Percentiles rank a stretch among this genome's conserved stretches.
Evolutionary conservation across 805 yeast species (phyloP).

Genomic region (Debaryomyces castellii): DNA sequence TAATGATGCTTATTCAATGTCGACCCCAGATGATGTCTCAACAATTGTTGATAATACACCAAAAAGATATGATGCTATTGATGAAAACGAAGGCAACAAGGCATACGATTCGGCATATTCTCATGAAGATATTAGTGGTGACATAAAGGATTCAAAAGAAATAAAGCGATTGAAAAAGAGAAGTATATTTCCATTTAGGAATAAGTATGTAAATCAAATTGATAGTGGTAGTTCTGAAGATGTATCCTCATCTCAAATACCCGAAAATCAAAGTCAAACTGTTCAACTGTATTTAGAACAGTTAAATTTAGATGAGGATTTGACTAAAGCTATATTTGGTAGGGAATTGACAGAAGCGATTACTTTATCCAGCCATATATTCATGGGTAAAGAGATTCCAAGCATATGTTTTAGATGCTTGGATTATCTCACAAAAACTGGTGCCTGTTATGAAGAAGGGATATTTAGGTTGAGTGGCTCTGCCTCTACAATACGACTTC

Average conservation of each 20-base stretch:
- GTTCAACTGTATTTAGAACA: constrained; percentile 33
- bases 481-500: constrained; percentile 65
- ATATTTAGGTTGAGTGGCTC: constrained; percentile 90
- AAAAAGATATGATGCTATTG: constrained; percentile 9
- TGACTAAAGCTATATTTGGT: constrained; percentile 57
- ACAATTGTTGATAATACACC: not conserved
- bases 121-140: not conserved
- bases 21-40: not conserved
- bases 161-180: constrained; percentile 51
- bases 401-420: constrained; percentile 76
- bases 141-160: constrained; percentile 26
- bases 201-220: not conserved
- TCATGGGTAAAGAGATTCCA: constrained; percentile 57
- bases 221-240: constrained; percentile 1
- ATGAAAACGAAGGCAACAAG: constrained; percentile 8
- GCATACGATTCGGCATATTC: not conserved
- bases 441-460: constrained; percentile 86
- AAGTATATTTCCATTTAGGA: constrained; percentile 58
- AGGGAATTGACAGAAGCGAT: constrained; percentile 55
- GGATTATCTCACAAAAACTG: constrained; percentile 59
- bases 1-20: constrained; percentile 15
- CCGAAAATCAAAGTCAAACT: constrained; percentile 11
- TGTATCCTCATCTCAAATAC: not conserved
- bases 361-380: constrained; percentile 48
- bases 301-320: constrained; percentile 33